Evolutionary conservation across 208 protist species (phyloP).

Genomic region (Crithidia mellificae): DNA sequence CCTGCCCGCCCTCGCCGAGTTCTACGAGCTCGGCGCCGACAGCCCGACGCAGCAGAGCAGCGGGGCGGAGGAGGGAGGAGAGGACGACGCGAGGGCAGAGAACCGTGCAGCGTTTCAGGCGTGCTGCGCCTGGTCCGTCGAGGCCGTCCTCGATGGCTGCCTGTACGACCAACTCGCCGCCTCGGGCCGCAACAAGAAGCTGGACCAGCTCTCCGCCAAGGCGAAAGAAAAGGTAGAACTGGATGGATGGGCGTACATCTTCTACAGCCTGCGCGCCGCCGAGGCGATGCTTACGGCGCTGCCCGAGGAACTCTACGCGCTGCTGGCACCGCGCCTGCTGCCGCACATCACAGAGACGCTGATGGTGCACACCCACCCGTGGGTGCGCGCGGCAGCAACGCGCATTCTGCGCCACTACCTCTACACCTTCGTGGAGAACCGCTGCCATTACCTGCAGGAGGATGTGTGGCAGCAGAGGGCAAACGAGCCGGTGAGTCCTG

Average conservation of each 20-base stretch:
- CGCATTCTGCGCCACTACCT: slow-evolving; percentile 78
- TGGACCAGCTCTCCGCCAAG: slow-evolving; percentile 35
- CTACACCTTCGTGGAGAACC: slow-evolving; percentile 70
- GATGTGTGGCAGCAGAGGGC: slow-evolving; percentile 30
- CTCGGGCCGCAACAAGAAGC: slow-evolving; percentile 28
- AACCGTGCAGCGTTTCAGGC: slow-evolving; percentile 45
- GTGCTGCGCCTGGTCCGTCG: slow-evolving; percentile 69
- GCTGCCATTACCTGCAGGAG: slow-evolving; percentile 51
- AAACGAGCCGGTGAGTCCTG: slow-evolving; percentile 2
- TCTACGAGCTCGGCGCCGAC: slow-evolving; percentile 22
- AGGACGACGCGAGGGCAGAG: slow-evolving; percentile 20
- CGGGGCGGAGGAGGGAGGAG: slow-evolving; percentile 20
- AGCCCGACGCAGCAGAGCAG: slow-evolving; percentile 5
- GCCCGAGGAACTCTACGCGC: slow-evolving; percentile 53
- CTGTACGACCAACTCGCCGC: slow-evolving; percentile 60
- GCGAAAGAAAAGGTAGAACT: slow-evolving; percentile 62
- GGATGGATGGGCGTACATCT: slow-evolving; percentile 76
- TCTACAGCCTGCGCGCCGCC: slow-evolving; percentile 77
- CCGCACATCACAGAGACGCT: slow-evolving; percentile 47
- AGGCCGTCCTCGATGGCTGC: slow-evolving; percentile 57
- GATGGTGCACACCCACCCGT: slow-evolving; percentile 78
- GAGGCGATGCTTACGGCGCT: slow-evolving; percentile 60
- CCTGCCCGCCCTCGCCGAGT: slow-evolving; percentile 44
- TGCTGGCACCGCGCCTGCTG: slow-evolving; percentile 44
- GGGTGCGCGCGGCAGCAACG: slow-evolving; percentile 75